A percentile compares a stretch with the other conserved stretches of the same genome.
phyloP scores from a whole-genome alignment of 176 grass and related monocot species.

The Paspalum vaginatum region DNA sequence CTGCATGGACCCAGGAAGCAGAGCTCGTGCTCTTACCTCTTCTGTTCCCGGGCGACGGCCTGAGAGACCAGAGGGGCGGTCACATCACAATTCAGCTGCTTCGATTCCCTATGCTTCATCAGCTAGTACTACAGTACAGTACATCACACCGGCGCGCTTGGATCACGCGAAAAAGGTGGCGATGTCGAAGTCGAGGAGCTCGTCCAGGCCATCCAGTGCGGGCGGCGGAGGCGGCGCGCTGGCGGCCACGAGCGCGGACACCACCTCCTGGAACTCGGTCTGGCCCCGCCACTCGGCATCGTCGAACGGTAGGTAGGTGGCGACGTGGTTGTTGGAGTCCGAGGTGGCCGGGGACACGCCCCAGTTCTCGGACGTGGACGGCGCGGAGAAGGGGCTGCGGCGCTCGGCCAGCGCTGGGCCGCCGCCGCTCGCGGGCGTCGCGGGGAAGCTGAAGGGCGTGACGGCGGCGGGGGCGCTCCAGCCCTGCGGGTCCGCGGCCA shows the following conservation, averaged over 20 bases:
- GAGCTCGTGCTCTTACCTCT: conserved; percentile 47
- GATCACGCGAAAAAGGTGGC: conserved; percentile 40
- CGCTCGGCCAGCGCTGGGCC: neutral
- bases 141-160: neutral
- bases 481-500: neutral
- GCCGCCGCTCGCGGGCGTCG: conserved; percentile 34
- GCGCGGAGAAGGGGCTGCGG: conserved; percentile 36
- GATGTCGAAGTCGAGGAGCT: too few relatives aligned
- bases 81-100: neutral
- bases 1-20: conserved; percentile 39
- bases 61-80: conserved; percentile 32
- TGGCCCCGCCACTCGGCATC: conserved; percentile 22
- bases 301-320: neutral
- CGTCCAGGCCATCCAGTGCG: conserved; percentile 42
- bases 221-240: conserved; percentile 17
- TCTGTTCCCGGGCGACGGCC: conserved; percentile 8
- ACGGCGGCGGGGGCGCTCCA: neutral
- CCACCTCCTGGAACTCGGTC: conserved; percentile 36
- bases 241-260: conserved; percentile 42
- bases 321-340: conserved; percentile 38
- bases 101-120: neutral
- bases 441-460: conserved; percentile 46
- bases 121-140: neutral
- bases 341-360: conserved; percentile 52
- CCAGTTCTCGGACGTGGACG: conserved; percentile 38